Percentiles rank a stretch among this genome's conserved stretches.
Evolutionary conservation across 805 yeast species (phyloP).

Genomic region (Saccharomycopsis sp.): DNA sequence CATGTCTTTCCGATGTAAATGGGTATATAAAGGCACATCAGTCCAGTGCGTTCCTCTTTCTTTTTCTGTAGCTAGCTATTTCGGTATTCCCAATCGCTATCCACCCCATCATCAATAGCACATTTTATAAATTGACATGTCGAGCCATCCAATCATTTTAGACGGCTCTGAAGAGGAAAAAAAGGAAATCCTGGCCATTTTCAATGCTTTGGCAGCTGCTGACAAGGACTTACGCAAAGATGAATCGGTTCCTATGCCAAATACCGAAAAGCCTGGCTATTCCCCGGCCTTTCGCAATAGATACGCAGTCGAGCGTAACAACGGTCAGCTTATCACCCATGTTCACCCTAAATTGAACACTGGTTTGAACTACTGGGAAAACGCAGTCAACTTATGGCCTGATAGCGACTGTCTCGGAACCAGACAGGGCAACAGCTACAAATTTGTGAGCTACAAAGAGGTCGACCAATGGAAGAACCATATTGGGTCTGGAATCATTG

Average conservation of each 20-base stretch:
- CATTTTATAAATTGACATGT: no score
- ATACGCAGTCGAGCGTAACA: conserved; percentile 18
- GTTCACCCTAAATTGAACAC: conserved; percentile 42
- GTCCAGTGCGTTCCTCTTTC: no score
- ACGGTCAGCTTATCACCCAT: conserved; percentile 28
- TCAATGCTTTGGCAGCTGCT: background rate
- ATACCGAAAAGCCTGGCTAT: conserved; percentile 35
- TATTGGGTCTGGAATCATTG: conserved; percentile 37
- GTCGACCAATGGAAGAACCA: conserved; percentile 29
- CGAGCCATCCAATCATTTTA: background rate
- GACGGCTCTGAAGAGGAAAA: conserved; percentile 1
- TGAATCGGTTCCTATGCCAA: conserved; percentile 30
- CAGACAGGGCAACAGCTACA: conserved; percentile 24
- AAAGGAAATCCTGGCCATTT: background rate
- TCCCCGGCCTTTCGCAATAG: conserved; percentile 40
- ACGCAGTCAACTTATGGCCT: conserved; percentile 33
- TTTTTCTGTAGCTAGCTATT: no score
- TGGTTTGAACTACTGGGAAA: conserved; percentile 38
- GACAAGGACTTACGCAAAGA: conserved; percentile 1
- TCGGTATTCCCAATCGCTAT: no score
- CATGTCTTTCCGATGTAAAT: no score
- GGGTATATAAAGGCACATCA: no score
- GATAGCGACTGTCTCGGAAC: conserved; percentile 40
- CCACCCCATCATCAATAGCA: no score
- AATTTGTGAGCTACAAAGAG: conserved; percentile 27